These are phyloP conservation scores for Penicillium fimorum DNA, from an alignment of 495 filamentous ascomycete species.

Conservation along the genomic window DNA sequence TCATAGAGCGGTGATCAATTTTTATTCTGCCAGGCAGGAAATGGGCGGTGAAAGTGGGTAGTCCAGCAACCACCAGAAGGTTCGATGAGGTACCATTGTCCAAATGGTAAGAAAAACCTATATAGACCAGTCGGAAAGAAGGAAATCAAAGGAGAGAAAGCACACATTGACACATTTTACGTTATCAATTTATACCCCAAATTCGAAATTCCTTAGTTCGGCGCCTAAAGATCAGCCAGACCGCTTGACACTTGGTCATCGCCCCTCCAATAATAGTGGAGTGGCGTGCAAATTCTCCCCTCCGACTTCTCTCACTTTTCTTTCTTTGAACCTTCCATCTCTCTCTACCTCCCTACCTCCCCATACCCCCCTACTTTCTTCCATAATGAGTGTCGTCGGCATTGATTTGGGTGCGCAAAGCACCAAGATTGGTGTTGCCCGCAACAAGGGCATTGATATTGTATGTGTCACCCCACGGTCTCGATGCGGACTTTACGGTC, in stretches of 20 bases:
- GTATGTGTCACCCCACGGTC: slow-evolving; percentile 60
- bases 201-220: neutral
- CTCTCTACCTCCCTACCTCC: slow-evolving; percentile 16
- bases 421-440: slow-evolving; percentile 94
- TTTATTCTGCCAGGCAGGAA: slow-evolving; percentile 25
- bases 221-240: slow-evolving; percentile 12
- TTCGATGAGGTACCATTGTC: slow-evolving; percentile 33
- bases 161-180: slow-evolving; percentile 1
- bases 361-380: slow-evolving; percentile 20
- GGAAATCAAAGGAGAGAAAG: neutral
- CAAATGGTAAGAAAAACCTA: slow-evolving; percentile 16
- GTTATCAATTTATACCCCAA: slow-evolving; percentile 3
- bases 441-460: slow-evolving; percentile 98
- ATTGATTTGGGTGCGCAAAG: slow-evolving; percentile 97
- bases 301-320: slow-evolving; percentile 31
- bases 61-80: slow-evolving; percentile 42
- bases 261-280: slow-evolving; percentile 33
- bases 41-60: slow-evolving; percentile 32
- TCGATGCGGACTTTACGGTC: slow-evolving; percentile 1
- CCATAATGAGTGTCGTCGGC: slow-evolving; percentile 74
- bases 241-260: slow-evolving; percentile 23
- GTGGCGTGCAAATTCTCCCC: slow-evolving; percentile 47
- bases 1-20: slow-evolving; percentile 21
- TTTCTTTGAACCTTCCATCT: slow-evolving; percentile 21
- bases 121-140: slow-evolving; percentile 15